Base-by-base conservation (phyloP, 2,329 filamentous ascomycete species). In the Penicillium sp. region DNA sequence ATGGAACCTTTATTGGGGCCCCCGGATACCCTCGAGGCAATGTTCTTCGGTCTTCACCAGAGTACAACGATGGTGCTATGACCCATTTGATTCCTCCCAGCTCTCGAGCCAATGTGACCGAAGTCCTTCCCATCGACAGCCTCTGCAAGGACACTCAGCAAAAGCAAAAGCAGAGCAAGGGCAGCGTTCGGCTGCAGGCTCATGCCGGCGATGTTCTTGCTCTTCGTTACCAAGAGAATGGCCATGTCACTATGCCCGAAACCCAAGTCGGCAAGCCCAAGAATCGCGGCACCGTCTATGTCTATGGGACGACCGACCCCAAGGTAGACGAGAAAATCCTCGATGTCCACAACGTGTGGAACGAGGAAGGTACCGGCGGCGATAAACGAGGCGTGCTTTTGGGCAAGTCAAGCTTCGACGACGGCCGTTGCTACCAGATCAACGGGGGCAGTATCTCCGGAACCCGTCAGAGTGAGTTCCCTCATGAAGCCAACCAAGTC, bases 381-480 rank as follows among this genome's bases (percentile, higher is more conserved):
- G 81, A 95, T 59, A 73, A 76, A 32, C 79, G 83, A 27, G 92
- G 92, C 20, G 71, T 72, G 28, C 79, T 96, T 9, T 69, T 96
- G 25, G 79, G 82, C 0, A 83, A 78, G 1, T 80, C 86, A 51
- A 80, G 84, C 68, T 98, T 80, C 61, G 92, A 96, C 55, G 92
- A 98, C 54, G 84, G 84, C 16, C 83, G 86, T 55, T 98, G 92
- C 70, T 88, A 88, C 61, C 84, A 96, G 67, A 65, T 78, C 55
- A 89, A 87, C 60, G 51, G 51, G n/a, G 68, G 69, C 2, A 36
- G 57, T 34, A 79, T 87, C 45, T 81, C 80, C 4, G 54, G 59
- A 10, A 52, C 73, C 39, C 84, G 88, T 40, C 73, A 77, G 50
- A 49, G 67, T 14, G 55, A 77, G 39, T 76, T 77, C 49, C 70